phyloP scores from a whole-genome alignment of 257 asterid genomes.

The Nyctanthes arbortristis region DNA sequence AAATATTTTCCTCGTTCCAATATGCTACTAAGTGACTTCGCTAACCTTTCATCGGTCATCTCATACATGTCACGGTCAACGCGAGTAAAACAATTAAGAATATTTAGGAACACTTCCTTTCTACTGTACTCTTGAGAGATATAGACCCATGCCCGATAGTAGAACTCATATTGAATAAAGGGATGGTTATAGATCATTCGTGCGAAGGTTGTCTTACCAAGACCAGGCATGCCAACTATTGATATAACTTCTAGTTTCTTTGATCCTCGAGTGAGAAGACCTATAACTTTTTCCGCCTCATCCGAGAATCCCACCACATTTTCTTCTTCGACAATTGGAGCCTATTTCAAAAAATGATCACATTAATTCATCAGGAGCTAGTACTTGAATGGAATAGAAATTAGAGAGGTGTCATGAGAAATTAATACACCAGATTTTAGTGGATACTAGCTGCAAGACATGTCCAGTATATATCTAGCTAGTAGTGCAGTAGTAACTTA shows the following conservation, averaged over 20 bases:
- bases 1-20: neutral
- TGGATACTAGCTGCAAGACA: no score
- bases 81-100: neutral
- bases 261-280: neutral
- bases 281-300: neutral
- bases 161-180: neutral
- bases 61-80: neutral
- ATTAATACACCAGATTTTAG: no score
- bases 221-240: neutral
- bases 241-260: neutral
- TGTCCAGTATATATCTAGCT: no score
- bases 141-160: neutral
- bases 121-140: conserved; percentile 1
- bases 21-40: neutral
- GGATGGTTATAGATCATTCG: neutral
- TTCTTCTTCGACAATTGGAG: neutral
- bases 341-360: neutral
- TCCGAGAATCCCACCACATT: conserved; percentile 7
- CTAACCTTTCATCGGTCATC: conserved; percentile 6
- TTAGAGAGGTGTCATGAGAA: neutral
- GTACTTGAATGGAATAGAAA: neutral
- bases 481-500: no score
- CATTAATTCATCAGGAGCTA: neutral
- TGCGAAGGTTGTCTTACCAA: neutral
- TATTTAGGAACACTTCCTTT: conserved; percentile 6